Base-by-base conservation (phyloP, 352 stramenopile species). In the Pythium pyrilobum region DNA sequence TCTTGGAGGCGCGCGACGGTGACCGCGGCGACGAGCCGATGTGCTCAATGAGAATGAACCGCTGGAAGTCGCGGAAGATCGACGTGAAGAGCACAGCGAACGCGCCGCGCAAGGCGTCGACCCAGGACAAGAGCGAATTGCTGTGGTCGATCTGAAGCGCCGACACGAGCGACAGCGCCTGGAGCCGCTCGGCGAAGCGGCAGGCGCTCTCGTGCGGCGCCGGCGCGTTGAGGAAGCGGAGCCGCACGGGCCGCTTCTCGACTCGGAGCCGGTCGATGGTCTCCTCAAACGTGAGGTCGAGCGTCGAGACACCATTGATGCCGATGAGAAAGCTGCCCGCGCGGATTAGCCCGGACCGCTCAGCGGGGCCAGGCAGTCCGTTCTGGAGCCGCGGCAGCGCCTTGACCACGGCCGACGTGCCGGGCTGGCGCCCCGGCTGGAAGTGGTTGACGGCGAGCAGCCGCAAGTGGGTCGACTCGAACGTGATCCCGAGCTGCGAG, bases 381-480 rank as follows among this genome's bases (percentile, higher is more conserved):
- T 83, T 83, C 0, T 66, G 60, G 16, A 88, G 67, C n/a, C 66
- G 66, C 4, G 77, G 72, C 9, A 92, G 54, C 0, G 78, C 63
- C 56, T 92, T 92, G 15, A 92, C 73, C 31, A 89, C 78, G 1
- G 81, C 78, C 4, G 74, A 87, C 16, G 74, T 71, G 1, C 69
- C 67, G 5, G 71, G 56, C 20, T 72, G 69, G 0, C 52, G 53
- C 16, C 64, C 65, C 20, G 57, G 63, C 48, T 81, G 54, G 27
- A 77, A 87, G 23, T 77, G 74, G 16, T 69, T 79, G 12, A 75
- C 71, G 3, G 77, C 71, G 3, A 91, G 51, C 48, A 91, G 64
- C 7, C 76, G 76, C 38, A 89, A 44, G 38, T 87, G 77, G 1
- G 81, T 89, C 7, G 81, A 78, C 52, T 91, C 81, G 46, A 91